These are phyloP conservation scores for Panaeolus cyanescens DNA, from an alignment of 768 basidiomycete species.

Conservation along the genomic window DNA sequence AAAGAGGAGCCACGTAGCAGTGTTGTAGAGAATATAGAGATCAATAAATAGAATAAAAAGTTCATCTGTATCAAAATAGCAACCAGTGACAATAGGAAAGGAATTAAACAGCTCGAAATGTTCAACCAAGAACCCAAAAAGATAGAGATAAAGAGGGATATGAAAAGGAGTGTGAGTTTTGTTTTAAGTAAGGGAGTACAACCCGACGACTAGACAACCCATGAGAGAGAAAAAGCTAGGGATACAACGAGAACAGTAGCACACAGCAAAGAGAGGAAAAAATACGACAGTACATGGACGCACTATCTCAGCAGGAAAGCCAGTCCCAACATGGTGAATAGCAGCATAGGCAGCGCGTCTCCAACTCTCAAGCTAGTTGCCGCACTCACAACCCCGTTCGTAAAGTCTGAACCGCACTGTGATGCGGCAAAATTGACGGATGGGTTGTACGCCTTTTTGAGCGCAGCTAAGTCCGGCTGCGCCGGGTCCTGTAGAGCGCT, in stretches of 20 bases:
- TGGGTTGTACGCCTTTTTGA: neutral
- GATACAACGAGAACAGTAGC: neutral
- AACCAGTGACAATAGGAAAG: neutral
- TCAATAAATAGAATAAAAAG: neutral
- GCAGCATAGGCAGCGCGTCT: neutral
- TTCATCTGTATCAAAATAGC: neutral
- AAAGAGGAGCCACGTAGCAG: neutral
- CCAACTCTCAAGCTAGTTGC: neutral
- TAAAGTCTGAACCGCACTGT: neutral
- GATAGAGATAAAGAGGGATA: neutral
- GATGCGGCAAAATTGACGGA: neutral
- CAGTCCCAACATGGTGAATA: neutral
- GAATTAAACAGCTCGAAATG: neutral
- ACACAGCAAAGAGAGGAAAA: neutral
- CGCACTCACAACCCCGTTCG: neutral
- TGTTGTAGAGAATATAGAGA: neutral
- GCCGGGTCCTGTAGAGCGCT: slow-evolving; percentile 37
- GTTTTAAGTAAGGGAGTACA: neutral
- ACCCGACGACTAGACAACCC: neutral
- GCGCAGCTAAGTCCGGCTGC: neutral
- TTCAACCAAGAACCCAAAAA: neutral
- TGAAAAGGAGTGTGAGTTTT: neutral
- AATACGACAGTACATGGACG: neutral
- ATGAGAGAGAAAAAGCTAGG: neutral
- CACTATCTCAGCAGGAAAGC: neutral